A percentile compares a stretch with the other conserved stretches of the same genome.
These are phyloP conservation scores for Kazachstania sp. DNA, from an alignment of 1,139 yeast genomes.

Conservation along the genomic window DNA sequence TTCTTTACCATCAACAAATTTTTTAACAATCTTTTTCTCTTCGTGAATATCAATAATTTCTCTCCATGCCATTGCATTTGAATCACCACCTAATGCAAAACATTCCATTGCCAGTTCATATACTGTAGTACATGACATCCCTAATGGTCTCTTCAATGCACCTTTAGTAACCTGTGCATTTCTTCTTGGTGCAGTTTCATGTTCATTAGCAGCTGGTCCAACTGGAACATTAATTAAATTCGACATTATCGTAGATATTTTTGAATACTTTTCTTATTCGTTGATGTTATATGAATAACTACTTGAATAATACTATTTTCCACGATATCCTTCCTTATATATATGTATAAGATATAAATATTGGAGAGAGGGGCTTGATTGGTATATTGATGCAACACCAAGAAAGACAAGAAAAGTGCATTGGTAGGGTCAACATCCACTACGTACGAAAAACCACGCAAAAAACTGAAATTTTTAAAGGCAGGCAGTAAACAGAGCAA, in stretches of 20 bases:
- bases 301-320: too few species aligned
- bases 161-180: slow-evolving; percentile 46
- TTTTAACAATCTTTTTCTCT: slow-evolving; percentile 68
- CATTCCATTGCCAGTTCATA: slow-evolving; percentile 64
- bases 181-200: slow-evolving; percentile 91
- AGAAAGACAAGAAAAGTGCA: too few species aligned
- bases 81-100: slow-evolving; percentile 46
- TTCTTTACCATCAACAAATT: slow-evolving; percentile 68
- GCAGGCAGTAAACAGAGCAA: too few species aligned
- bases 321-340: too few species aligned
- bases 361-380: too few species aligned
- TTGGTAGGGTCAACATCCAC: too few species aligned
- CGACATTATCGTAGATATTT: slow-evolving; percentile 1
- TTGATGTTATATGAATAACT: not conserved
- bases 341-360: too few species aligned
- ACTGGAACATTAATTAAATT: slow-evolving; percentile 45
- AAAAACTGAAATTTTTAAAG: too few species aligned
- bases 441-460: too few species aligned
- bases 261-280: not conserved
- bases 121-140: slow-evolving; percentile 53
- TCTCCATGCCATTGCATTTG: slow-evolving; percentile 72
- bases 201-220: slow-evolving; percentile 64
- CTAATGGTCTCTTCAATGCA: slow-evolving; percentile 45
- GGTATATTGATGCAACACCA: too few species aligned
- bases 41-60: slow-evolving; percentile 60